phyloP scores from a whole-genome alignment of 2,329 filamentous ascomycete species.

The Aspergillus sp. region DNA sequence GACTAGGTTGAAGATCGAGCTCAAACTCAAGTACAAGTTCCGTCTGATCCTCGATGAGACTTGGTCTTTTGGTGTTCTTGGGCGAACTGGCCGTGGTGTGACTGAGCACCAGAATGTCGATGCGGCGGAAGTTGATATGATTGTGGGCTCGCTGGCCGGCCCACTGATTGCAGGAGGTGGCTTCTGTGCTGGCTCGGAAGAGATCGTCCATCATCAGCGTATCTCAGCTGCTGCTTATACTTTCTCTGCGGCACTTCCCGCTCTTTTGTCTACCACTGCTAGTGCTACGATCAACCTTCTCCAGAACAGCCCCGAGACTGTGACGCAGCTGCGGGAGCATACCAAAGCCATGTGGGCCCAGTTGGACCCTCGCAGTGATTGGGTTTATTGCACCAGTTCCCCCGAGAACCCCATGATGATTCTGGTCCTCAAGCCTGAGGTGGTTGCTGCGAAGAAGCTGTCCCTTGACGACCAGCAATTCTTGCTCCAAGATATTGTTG shows the following conservation, averaged over 20 bases:
- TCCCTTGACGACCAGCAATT: conserved; percentile 76
- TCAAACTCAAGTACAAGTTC: conserved; percentile 97
- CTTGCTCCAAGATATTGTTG: conserved; percentile 86
- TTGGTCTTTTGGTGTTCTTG: conserved; percentile 93
- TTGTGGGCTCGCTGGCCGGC: conserved; percentile 87
- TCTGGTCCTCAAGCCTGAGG: conserved; percentile 78
- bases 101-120: conserved; percentile 98
- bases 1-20: conserved; percentile 64
- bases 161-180: conserved; percentile 90
- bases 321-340: conserved; percentile 79
- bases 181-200: conserved; percentile 88
- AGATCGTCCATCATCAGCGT: conserved; percentile 94
- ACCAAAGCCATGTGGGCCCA: conserved; percentile 82
- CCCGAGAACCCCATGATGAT: conserved; percentile 86
- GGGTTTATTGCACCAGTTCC: conserved; percentile 79
- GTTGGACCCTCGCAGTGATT: conserved; percentile 90
- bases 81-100: conserved; percentile 84
- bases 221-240: conserved; percentile 92
- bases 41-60: conserved; percentile 96
- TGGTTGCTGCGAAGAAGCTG: conserved; percentile 70
- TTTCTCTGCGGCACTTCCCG: conserved; percentile 90
- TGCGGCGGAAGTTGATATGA: conserved; percentile 91
- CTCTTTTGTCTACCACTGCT: conserved; percentile 91
- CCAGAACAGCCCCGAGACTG: conserved; percentile 81
- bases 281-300: conserved; percentile 86